A percentile compares a stretch with the other conserved stretches of the same genome.
Evolutionary conservation across 495 filamentous ascomycete species (phyloP).

Genomic region (Bombardia bombarda): DNA sequence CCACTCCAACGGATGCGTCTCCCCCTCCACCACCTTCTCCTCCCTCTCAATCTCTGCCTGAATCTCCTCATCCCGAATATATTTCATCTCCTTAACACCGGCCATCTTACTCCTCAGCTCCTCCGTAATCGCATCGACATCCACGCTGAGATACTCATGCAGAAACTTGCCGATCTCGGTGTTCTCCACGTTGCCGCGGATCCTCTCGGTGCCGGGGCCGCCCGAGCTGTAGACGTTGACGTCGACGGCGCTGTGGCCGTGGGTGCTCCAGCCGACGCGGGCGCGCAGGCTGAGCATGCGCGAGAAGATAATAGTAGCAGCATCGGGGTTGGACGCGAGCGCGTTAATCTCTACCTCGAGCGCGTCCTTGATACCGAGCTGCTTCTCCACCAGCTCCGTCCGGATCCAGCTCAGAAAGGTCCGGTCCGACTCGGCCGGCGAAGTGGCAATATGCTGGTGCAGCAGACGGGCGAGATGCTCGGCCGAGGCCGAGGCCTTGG

Average conservation of each 20-base stretch:
- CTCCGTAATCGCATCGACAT: conserved; percentile 66
- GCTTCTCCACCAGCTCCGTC: conserved; percentile 49
- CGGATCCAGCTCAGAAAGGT: conserved; percentile 51
- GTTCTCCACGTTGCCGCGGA: conserved; percentile 89
- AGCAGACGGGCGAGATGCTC: conserved; percentile 59
- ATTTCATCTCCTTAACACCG: neutral
- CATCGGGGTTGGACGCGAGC: conserved; percentile 47
- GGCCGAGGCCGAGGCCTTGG: conserved; percentile 71
- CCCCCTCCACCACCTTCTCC: too few relatives aligned
- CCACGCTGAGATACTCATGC: conserved; percentile 66
- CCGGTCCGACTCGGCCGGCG: conserved; percentile 21
- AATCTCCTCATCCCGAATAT: neutral
- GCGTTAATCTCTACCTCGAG: conserved; percentile 60
- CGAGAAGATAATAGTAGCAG: conserved; percentile 56
- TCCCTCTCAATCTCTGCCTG: neutral
- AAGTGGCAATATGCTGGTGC: conserved; percentile 40
- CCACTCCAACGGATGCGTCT: too few relatives aligned
- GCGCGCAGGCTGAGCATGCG: conserved; percentile 80
- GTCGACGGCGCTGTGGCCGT: conserved; percentile 83
- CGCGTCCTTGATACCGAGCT: conserved; percentile 70
- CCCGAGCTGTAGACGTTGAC: conserved; percentile 81
- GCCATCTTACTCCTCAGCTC: conserved; percentile 56
- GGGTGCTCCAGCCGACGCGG: conserved; percentile 86
- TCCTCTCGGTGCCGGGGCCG: conserved; percentile 35
- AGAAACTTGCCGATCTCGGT: conserved; percentile 84